A percentile compares a stretch with the other conserved stretches of the same genome.
These are phyloP conservation scores for Ogataea paradorogensis DNA, from an alignment of 805 yeast species.

Conservation along the genomic window DNA sequence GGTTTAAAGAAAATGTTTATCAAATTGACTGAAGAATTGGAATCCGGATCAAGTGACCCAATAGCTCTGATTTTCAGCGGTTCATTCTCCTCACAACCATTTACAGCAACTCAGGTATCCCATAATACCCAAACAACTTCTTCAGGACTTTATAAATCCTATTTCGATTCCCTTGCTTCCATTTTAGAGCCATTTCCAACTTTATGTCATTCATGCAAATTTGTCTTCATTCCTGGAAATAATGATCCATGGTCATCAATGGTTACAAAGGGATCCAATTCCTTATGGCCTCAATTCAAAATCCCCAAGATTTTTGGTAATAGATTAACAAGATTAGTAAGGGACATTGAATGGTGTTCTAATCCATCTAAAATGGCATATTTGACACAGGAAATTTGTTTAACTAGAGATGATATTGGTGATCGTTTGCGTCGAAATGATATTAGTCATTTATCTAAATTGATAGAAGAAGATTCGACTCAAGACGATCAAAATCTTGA, in stretches of 20 bases:
- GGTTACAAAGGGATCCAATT: conserved; percentile 56
- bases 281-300: conserved; percentile 68
- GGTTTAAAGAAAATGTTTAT: conserved; percentile 64
- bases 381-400: conserved; percentile 76
- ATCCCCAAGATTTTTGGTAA: conserved; percentile 72
- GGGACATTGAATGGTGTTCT: conserved; percentile 53
- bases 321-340: conserved; percentile 57
- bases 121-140: conserved; percentile 45
- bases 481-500: conserved; percentile 20
- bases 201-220: conserved; percentile 49
- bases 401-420: conserved; percentile 71
- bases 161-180: conserved; percentile 72
- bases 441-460: conserved; percentile 45
- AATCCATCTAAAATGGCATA: conserved; percentile 81
- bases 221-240: conserved; percentile 81
- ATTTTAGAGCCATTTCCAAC: conserved; percentile 58
- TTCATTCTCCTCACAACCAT: conserved; percentile 68
- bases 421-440: conserved; percentile 70
- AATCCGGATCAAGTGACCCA: conserved; percentile 41
- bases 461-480: conserved; percentile 16
- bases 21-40: conserved; percentile 49
- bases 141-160: conserved; percentile 55
- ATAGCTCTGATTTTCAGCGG: conserved; percentile 77
- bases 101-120: conserved; percentile 52
- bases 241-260: conserved; percentile 92